Percentiles rank a stretch among this genome's conserved stretches.
Evolutionary conservation across 2,329 filamentous ascomycete genomes (phyloP).

Genomic region (Talaromyces rugulosus): DNA sequence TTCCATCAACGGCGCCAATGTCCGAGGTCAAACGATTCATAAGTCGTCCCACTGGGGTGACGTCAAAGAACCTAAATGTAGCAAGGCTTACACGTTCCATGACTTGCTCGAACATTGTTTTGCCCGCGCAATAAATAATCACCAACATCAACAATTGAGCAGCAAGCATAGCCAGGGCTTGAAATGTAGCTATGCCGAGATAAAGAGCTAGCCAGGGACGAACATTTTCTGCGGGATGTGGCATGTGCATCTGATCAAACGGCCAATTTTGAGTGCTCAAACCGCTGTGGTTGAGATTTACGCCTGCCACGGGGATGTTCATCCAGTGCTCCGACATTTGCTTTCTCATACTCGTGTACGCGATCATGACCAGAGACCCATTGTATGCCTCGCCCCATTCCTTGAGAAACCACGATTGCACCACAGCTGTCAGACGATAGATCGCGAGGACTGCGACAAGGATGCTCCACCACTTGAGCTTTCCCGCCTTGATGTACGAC

Average conservation of each 20-base stretch:
- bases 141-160: constrained; percentile 66
- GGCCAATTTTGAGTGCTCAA: constrained; percentile 7
- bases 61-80: constrained; percentile 86
- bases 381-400: constrained; percentile 77
- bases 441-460: constrained; percentile 60
- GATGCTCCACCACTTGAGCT: constrained; percentile 66
- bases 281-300: constrained; percentile 31
- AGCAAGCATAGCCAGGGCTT: constrained; percentile 57
- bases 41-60: constrained; percentile 79
- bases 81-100: constrained; percentile 71
- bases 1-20: constrained; percentile 82
- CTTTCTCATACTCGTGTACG: constrained; percentile 14
- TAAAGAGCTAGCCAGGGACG: constrained; percentile 71
- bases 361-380: constrained; percentile 20
- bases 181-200: constrained; percentile 58
- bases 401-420: constrained; percentile 77
- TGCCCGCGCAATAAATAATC: constrained; percentile 76
- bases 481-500: constrained; percentile 79
- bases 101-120: constrained; percentile 67
- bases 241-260: constrained; percentile 40
- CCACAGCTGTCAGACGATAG: constrained; percentile 62
- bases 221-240: constrained; percentile 63
- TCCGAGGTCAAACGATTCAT: constrained; percentile 93
- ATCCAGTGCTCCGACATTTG: constrained; percentile 9
- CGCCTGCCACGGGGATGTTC: constrained; percentile 17